Conservation (phyloP, 73 alveolate genomes). For the Paramecium octaurelia region DNA sequence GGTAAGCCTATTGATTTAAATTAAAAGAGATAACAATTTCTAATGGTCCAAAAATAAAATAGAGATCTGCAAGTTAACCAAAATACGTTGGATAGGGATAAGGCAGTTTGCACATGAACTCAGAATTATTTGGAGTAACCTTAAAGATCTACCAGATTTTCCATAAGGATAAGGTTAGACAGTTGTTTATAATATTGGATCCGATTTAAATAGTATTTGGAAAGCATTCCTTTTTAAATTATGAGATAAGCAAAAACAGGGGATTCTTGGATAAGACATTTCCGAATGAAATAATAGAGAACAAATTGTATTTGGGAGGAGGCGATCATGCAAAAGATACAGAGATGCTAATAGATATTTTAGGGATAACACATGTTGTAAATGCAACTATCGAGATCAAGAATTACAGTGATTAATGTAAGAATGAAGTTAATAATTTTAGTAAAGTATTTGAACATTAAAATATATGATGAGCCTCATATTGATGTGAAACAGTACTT, state of each 20-base stretch:
- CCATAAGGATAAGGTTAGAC: not conserved
- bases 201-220: not conserved
- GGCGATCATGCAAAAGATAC: conserved; percentile 43
- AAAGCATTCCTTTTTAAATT: not conserved
- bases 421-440: not conserved
- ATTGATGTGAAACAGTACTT: not conserved
- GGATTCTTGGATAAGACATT: conserved; percentile 24
- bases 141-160: not conserved
- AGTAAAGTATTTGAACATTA: conserved; percentile 49
- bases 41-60: not conserved
- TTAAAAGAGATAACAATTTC: not conserved
- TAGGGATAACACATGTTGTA: conserved; percentile 54
- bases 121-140: not conserved
- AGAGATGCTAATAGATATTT: not conserved
- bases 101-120: not conserved
- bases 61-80: not conserved
- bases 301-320: conserved; percentile 32
- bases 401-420: conserved; percentile 33
- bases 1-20: not conserved
- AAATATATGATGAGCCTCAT: conserved; percentile 37
- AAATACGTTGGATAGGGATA: not conserved
- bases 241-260: not conserved
- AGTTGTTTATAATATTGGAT: not conserved
- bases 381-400: conserved; percentile 55
- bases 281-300: conserved; percentile 36